Evolutionary conservation across 2,329 filamentous ascomycete species (phyloP), one percentile per base, ranked within the genome.

Genomic region (Neospermospora avenae): DNA sequence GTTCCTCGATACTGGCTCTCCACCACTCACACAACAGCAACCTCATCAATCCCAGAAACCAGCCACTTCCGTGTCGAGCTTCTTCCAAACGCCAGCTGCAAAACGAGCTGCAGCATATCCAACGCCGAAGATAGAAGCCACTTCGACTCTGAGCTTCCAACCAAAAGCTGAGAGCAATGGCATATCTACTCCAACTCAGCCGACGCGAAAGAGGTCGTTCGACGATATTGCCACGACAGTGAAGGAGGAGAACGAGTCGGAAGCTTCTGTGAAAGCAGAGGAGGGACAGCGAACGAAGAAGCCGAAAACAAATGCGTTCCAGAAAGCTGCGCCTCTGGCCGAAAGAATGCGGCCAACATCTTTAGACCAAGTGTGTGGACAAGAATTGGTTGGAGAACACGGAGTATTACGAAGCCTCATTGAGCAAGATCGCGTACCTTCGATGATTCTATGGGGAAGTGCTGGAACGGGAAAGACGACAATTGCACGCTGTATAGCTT

Each of bases 401-500:
- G 95, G 95, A n/a, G 85, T 98, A 5, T 80, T 99, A 45, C 86
- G 93, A 3, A 87, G 88, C 31, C 81, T 98, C 61, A 96, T 99
- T 66, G 90, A 96, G 70, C 83, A 88, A 61, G 88, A 95, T 69
- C 84, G 89, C 4, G 86, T 98, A 34, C 93, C 95, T 0, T 96
- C 91, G 14, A 96, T 99, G 91, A 92, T 99, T 42, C 80, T 99
- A 14, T 99, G 95, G 90, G 90, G 90, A 34, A 84, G 83, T 0
- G 86, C 89, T 0, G 90, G 90, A 22, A 93, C 89, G 0, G 90
- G 90, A 64, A 95, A 95, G 78, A 95, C 90, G 2, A 95, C 95
- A 0, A 97, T 99, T 67, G 95, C 95, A 20, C 81, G 95, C 4
- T 90, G 96, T 52, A 91, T 99, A 61, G 91, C 95, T 3, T 85